Percentiles rank a stretch among this genome's conserved stretches.
Conservation (phyloP, 768 basidiomycete species). For the Cubamyces sp. region DNA sequence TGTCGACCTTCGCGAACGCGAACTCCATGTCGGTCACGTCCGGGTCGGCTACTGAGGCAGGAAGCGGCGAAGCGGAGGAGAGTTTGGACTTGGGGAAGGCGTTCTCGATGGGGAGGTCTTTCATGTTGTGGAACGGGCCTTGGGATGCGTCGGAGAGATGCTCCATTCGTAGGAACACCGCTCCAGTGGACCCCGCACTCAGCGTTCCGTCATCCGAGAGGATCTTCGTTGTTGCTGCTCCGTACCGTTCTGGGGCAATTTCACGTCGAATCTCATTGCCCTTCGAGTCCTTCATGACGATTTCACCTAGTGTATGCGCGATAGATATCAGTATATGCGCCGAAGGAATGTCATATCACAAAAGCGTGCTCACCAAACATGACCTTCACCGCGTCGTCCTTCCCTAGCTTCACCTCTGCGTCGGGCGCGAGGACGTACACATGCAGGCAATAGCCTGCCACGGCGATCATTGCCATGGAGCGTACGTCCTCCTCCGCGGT, state of each 20-base stretch:
- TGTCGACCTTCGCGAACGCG: constrained; percentile 34
- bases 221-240: not conserved
- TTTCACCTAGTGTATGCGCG: not conserved
- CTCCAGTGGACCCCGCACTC: constrained; percentile 19
- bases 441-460: constrained; percentile 27
- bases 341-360: not conserved
- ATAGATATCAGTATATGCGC: not conserved
- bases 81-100: constrained; percentile 20
- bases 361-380: constrained; percentile 25
- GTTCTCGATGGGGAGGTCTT: constrained; percentile 26
- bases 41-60: too few species aligned
- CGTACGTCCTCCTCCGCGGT: too few species aligned
- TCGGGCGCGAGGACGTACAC: constrained; percentile 30
- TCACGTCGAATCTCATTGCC: not conserved
- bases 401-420: not conserved
- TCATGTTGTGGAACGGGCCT: constrained; percentile 31
- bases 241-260: constrained; percentile 1
- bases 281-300: not conserved
- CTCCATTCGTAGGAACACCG: constrained; percentile 20
- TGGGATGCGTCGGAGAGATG: constrained; percentile 12
- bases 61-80: too few species aligned
- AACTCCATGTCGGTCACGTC: too few species aligned
- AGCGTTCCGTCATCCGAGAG: constrained; percentile 4
- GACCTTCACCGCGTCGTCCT: constrained; percentile 26
- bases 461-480: constrained; percentile 21